Evolutionary conservation across 306 rosid genomes (phyloP), one percentile per base, ranked within the genome.

Genomic region (Fragaria vesca): DNA sequence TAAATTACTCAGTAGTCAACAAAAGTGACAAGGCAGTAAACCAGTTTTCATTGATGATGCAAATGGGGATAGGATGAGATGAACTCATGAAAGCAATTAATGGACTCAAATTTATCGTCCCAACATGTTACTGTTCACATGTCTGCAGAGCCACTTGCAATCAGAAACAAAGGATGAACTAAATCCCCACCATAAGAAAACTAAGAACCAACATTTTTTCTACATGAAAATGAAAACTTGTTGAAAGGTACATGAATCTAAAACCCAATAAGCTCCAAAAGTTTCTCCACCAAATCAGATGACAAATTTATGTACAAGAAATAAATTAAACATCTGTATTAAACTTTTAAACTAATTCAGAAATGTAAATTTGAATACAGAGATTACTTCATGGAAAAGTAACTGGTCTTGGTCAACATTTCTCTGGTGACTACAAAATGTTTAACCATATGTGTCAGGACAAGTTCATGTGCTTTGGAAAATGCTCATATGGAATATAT

Each of bases 361-460:
- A 46, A 12, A 18, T 7, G n/a, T 47, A 11, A 62, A 1, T n/a
- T 30, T 12, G 38, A 47, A 75, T 42, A 26, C 26, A 30, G 9
- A 34, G 34, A 30, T 0, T 61, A 66, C 62, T 46, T 63, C 71
- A 30, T 32, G 26, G 47, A 75, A 18, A 62, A 75, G 48, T 46
- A 60, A 57, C 26, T 17, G 20, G 5, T 12, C 62, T 18, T 30
- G 70, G 62, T 63, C 71, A 75, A 75, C 47, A 75, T 18, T 75
- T 62, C 21, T 61, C 47, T 75, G 71, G 24, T 30, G 15, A 47
- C 2, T 18, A 40, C 71, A 30, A 60, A 47, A 30, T 46, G 48
- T 62, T 28, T 45, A 75, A 61, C 61, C 71, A 61, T 45, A 46
- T 45, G 12, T 75, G 78, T 46, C 78, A 46, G 34, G 32, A 46